phyloP scores from a whole-genome alignment of 345 rosid genomes.

The Gossypioides kirkii region DNA sequence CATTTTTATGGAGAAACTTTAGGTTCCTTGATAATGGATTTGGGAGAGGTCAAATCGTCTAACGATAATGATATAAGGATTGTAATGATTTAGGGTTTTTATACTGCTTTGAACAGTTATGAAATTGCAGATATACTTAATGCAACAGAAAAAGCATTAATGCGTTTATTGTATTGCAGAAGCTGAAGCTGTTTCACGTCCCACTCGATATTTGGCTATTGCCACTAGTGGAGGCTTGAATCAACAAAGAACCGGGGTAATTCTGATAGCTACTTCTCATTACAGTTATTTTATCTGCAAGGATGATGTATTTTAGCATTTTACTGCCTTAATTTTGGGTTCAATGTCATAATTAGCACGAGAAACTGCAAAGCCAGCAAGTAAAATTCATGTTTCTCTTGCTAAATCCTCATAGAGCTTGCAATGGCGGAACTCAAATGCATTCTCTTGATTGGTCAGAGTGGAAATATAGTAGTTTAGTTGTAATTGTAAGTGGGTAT shows the following conservation, averaged over 20 bases:
- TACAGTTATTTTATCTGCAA: not conserved
- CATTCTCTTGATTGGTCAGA: slow-evolving; percentile 3
- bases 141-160: not conserved
- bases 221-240: slow-evolving; percentile 71
- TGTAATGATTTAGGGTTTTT: not conserved
- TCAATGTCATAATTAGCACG: not conserved
- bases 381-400: slow-evolving; percentile 33
- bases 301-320: not conserved
- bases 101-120: not conserved
- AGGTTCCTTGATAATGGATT: not conserved
- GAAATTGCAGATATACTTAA: not conserved
- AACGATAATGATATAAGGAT: not conserved
- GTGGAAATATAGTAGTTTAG: not conserved
- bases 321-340: not conserved
- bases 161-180: slow-evolving; percentile 2
- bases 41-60: not conserved
- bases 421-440: not conserved
- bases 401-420: not conserved
- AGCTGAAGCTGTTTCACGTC: slow-evolving; percentile 25
- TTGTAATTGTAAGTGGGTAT: not conserved
- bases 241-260: slow-evolving; percentile 70
- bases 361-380: slow-evolving; percentile 46
- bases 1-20: not conserved
- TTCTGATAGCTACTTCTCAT: not conserved
- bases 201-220: slow-evolving; percentile 44